Conservation (phyloP, 164 flowering plant genomes). For the Macadamia tetraphylla region DNA sequence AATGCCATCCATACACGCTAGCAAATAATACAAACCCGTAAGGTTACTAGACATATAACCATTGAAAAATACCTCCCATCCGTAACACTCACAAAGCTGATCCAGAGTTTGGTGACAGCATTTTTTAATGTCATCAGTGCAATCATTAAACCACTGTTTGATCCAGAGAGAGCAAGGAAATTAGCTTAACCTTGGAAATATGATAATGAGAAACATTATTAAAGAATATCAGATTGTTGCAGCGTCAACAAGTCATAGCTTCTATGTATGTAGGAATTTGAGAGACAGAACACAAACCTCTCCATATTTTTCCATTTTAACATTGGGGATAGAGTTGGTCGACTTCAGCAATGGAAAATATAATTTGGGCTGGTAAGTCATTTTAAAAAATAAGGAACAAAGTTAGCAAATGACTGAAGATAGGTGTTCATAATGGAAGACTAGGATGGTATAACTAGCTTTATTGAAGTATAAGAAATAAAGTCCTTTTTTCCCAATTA, state of each 20-base stretch:
- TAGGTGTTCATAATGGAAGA: not conserved
- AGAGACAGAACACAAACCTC: constrained; percentile 47
- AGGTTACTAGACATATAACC: not conserved
- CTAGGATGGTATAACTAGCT: no score
- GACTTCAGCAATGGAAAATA: constrained; percentile 54
- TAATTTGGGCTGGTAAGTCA: constrained; percentile 46
- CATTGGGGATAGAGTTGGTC: constrained; percentile 23
- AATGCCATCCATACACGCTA: not conserved
- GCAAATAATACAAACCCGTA: not conserved
- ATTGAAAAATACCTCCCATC: constrained; percentile 64
- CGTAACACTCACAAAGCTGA: constrained; percentile 43
- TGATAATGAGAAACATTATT: not conserved
- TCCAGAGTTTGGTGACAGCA: constrained; percentile 62
- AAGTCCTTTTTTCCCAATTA: no score
- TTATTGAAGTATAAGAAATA: no score
- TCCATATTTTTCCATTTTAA: constrained; percentile 67
- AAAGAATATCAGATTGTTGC: not conserved
- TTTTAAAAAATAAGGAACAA: constrained; percentile 7
- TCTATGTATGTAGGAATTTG: not conserved
- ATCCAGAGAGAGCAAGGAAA: constrained; percentile 4
- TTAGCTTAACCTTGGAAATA: not conserved
- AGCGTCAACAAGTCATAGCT: not conserved
- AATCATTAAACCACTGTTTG: constrained; percentile 85
- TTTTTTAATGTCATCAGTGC: constrained; percentile 57
- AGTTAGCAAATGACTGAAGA: constrained; percentile 6